These are phyloP conservation scores for Colletotrichum destructivum DNA, from an alignment of 2,329 filamentous ascomycete species.

Conservation along the genomic window DNA sequence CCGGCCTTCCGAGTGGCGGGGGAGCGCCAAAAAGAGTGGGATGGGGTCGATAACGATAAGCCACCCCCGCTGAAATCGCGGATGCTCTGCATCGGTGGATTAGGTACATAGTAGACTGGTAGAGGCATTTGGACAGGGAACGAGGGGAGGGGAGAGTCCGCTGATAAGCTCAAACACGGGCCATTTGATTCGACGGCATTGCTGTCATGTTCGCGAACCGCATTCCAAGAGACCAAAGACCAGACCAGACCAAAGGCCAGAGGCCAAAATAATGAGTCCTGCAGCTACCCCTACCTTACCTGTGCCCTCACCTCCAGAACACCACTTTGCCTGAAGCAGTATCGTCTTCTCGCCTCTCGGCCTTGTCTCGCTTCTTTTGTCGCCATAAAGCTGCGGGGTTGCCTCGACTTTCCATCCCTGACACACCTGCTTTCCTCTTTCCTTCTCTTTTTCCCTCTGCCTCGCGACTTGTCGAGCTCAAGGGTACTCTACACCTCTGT, in stretches of 20 bases:
- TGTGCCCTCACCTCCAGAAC: background rate
- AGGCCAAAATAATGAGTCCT: background rate
- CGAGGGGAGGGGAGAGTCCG: background rate
- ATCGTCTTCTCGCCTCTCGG: constrained; percentile 20
- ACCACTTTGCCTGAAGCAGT: constrained; percentile 14
- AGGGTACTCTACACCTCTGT: too few relatives aligned
- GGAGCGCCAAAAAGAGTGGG: background rate
- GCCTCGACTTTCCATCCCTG: background rate
- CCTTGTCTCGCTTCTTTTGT: background rate
- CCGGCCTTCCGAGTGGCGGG: background rate
- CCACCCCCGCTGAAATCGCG: constrained; percentile 29
- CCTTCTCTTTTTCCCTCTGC: too few relatives aligned
- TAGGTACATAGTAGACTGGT: background rate
- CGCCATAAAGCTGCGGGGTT: constrained; percentile 36
- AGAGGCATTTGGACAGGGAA: too few relatives aligned
- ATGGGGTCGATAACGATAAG: constrained; percentile 36
- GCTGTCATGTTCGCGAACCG: constrained; percentile 1
- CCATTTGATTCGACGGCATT: constrained; percentile 28
- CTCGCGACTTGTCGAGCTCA: background rate
- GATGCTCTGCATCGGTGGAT: background rate
- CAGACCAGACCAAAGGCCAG: constrained; percentile 4
- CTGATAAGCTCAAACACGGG: constrained; percentile 36
- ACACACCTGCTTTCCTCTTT: background rate
- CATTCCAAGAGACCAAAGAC: background rate
- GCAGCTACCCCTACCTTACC: constrained; percentile 1